phyloP scores from a whole-genome alignment of 495 filamentous ascomycete genomes.

The Astrocystis sublimbata region DNA sequence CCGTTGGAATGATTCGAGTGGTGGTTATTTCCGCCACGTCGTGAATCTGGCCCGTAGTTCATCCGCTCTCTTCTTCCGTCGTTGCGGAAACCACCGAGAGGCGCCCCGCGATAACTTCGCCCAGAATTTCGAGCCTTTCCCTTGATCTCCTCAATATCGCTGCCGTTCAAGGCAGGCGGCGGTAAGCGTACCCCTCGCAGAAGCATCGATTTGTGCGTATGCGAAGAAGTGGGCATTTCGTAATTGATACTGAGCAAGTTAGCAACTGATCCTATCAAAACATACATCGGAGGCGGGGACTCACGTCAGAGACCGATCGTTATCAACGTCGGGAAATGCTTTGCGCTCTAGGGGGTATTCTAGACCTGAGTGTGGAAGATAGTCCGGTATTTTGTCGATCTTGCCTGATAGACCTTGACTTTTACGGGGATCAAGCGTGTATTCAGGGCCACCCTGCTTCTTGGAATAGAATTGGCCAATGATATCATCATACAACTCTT shows the following conservation, averaged over 20 bases:
- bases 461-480: constrained; percentile 86
- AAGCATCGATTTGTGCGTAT: constrained; percentile 91
- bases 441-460: constrained; percentile 64
- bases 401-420: constrained; percentile 79
- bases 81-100: constrained; percentile 37
- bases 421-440: constrained; percentile 68
- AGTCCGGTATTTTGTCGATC: constrained; percentile 76
- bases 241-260: constrained; percentile 68
- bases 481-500: constrained; percentile 76
- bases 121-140: constrained; percentile 61
- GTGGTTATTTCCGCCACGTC: constrained; percentile 22
- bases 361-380: constrained; percentile 68
- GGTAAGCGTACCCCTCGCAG: constrained; percentile 78
- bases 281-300: constrained; percentile 26
- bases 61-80: constrained; percentile 38
- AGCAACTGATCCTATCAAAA: constrained; percentile 6
- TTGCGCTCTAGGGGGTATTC: constrained; percentile 62
- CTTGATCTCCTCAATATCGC: constrained; percentile 70
- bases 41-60: constrained; percentile 44
- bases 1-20: constrained; percentile 33
- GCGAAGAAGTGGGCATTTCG: constrained; percentile 67
- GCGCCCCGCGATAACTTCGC: constrained; percentile 48
- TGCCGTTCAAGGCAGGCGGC: constrained; percentile 65
- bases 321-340: constrained; percentile 73
- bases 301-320: constrained; percentile 81